Conservation (phyloP, 2,329 filamentous ascomycete genomes). For the Penicillium italicum region DNA sequence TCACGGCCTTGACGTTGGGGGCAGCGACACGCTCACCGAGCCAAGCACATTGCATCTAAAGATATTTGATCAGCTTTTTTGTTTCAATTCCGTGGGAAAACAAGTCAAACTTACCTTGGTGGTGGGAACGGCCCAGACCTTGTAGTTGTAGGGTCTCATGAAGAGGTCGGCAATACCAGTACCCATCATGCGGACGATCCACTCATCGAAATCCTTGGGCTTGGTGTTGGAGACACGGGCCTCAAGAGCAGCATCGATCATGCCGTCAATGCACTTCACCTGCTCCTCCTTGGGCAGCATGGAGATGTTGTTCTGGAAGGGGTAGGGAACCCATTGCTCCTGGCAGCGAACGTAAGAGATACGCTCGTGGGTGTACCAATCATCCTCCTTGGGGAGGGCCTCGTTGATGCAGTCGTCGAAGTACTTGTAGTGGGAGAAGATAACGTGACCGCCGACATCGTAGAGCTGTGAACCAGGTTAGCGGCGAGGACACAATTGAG, state of each 20-base stretch:
- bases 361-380: constrained; percentile 98
- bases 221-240: constrained; percentile 82
- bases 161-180: constrained; percentile 87
- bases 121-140: constrained; percentile 98
- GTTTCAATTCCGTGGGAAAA: neutral
- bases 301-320: constrained; percentile 99
- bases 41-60: constrained; percentile 97
- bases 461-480: constrained; percentile 64
- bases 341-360: constrained; percentile 99
- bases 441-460: constrained; percentile 97
- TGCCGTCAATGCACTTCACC: constrained; percentile 86
- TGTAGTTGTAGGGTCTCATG: constrained; percentile 99
- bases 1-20: constrained; percentile 89
- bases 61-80: constrained; percentile 8
- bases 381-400: constrained; percentile 85
- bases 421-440: constrained; percentile 99
- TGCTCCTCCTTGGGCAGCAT: constrained; percentile 97
- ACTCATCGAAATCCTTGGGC: constrained; percentile 96
- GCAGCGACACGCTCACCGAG: constrained; percentile 97
- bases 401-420: constrained; percentile 99
- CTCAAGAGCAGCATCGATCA: constrained; percentile 92
- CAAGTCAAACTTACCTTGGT: constrained; percentile 66
- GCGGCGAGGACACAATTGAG: neutral
- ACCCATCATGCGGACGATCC: constrained; percentile 92
- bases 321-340: constrained; percentile 94